Evolutionary conservation across 179 eudicot genomes (phyloP).

Genomic region (Patellifolia procumbens): DNA sequence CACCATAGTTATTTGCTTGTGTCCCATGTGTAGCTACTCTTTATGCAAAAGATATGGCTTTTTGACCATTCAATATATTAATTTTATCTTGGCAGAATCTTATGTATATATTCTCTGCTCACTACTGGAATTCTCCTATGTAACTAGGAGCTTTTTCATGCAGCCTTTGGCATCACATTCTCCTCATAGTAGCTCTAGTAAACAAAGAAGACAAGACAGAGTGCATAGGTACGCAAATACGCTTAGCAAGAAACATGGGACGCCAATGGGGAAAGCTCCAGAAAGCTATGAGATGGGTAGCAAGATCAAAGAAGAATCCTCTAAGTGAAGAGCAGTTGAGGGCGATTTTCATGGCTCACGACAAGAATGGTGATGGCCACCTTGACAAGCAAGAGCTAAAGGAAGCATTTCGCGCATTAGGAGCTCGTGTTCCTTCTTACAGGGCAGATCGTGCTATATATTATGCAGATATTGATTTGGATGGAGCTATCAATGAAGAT

Average conservation of each 20-base stretch:
- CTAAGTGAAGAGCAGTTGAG: conserved; percentile 39
- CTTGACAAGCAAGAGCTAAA: conserved; percentile 42
- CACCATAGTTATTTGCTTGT: neutral
- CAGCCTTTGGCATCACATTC: conserved; percentile 21
- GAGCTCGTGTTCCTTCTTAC: conserved; percentile 36
- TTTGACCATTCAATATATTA: conserved; percentile 19
- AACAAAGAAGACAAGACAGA: neutral
- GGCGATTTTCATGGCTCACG: conserved; percentile 38
- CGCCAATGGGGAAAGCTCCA: conserved; percentile 28
- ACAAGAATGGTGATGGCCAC: conserved; percentile 42
- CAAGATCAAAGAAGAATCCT: conserved; percentile 20
- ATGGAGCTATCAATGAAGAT: conserved; percentile 38
- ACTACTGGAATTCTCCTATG: conserved; percentile 13
- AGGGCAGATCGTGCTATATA: conserved; percentile 41
- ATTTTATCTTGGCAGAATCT: conserved; percentile 22
- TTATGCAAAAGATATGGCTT: conserved; percentile 17
- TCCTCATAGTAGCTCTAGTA: neutral
- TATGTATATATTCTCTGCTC: conserved; percentile 24
- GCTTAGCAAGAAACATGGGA: conserved; percentile 15
- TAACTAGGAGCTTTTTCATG: neutral
- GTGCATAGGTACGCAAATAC: neutral
- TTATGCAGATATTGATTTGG: conserved; percentile 40
- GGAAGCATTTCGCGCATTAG: conserved; percentile 39
- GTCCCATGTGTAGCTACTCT: neutral
- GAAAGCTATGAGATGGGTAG: conserved; percentile 20